Conservation (phyloP, 192 early-diverging fungal genomes). For the Rhizophlyctis rosea region DNA sequence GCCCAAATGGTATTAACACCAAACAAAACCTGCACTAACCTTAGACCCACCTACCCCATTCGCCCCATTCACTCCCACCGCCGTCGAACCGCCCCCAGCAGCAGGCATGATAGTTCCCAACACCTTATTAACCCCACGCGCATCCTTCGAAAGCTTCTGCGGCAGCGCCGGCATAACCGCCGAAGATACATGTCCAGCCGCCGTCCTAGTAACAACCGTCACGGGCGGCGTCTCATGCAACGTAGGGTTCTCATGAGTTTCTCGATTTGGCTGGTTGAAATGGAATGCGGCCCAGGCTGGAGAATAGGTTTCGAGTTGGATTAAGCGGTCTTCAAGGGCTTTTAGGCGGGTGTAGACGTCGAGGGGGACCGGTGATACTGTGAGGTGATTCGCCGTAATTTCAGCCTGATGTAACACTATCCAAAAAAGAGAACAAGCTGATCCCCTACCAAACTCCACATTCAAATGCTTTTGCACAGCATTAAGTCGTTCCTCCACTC, state of each 20-base stretch:
- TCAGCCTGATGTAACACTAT: neutral
- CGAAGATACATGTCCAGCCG: constrained; percentile 2
- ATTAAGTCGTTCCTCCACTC: constrained; percentile 58
- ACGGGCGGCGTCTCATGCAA: constrained; percentile 7
- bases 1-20: neutral
- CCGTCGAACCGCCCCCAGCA: neutral
- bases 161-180: constrained; percentile 13
- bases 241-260: constrained; percentile 1
- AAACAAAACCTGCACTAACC: neutral
- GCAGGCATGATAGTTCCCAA: neutral
- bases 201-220: constrained; percentile 14
- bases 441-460: constrained; percentile 53
- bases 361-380: constrained; percentile 36
- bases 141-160: neutral
- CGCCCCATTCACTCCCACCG: neutral
- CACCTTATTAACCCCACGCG: neutral
- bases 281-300: constrained; percentile 76
- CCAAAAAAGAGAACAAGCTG: constrained; percentile 8
- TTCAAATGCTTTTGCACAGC: constrained; percentile 75
- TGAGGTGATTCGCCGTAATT: neutral
- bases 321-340: constrained; percentile 73
- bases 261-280: constrained; percentile 71
- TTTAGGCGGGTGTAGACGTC: constrained; percentile 58
- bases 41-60: neutral
- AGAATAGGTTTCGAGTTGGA: constrained; percentile 69